phyloP scores from a whole-genome alignment of 2,329 filamentous ascomycete species.

The Parascedosporium putredinis region DNA sequence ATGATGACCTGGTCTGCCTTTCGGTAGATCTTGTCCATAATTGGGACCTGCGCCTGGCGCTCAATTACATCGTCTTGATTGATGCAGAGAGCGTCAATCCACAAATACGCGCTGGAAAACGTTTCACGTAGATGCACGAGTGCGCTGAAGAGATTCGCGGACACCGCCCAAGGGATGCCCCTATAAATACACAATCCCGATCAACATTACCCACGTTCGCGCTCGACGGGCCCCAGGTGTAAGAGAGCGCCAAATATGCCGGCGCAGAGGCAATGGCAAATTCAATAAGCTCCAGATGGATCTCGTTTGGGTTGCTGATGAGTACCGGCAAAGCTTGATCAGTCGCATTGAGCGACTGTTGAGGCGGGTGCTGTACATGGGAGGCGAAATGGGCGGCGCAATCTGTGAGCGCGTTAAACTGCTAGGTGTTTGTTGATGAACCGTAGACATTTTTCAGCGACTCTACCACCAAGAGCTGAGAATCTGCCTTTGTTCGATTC shows the following conservation, averaged over 20 bases:
- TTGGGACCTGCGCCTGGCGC: neutral
- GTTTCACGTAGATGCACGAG: neutral
- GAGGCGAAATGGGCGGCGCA: no score
- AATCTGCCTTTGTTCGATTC: no score
- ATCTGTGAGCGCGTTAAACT: no score
- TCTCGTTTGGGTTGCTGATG: neutral
- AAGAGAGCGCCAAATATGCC: neutral
- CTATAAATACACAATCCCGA: neutral
- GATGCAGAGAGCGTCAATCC: slow-evolving; percentile 4
- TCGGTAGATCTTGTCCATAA: neutral
- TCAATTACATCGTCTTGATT: neutral
- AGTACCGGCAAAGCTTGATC: no score
- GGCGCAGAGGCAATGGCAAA: neutral
- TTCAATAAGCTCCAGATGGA: neutral
- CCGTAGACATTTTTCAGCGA: no score
- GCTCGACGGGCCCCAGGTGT: neutral
- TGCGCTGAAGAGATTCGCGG: neutral
- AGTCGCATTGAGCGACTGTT: neutral
- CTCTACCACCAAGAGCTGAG: no score
- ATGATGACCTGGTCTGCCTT: neutral
- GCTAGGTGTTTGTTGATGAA: no score
- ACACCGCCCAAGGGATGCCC: neutral
- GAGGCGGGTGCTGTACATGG: neutral
- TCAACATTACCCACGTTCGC: neutral
- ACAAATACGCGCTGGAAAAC: neutral